phyloP scores from a whole-genome alignment of 371 early-diverging fungal genomes.

The Actinomucor elegans region DNA sequence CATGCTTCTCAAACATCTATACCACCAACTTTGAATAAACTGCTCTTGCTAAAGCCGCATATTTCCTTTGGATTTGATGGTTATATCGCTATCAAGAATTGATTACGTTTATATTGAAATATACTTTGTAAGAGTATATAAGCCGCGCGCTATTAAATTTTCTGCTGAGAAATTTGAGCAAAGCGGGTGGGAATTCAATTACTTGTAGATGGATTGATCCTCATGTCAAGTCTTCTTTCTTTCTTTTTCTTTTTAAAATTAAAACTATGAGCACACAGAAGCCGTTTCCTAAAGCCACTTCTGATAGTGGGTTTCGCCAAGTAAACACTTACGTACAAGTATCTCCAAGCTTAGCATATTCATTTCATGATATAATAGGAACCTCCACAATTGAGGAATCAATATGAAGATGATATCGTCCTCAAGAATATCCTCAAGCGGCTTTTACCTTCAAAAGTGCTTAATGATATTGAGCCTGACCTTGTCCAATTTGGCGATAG shows the following conservation, averaged over 20 bases:
- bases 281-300: slow-evolving; percentile 26
- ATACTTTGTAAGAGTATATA: no score
- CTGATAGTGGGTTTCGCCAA: slow-evolving; percentile 39
- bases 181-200: slow-evolving; percentile 1
- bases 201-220: neutral
- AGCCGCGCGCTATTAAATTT: no score
- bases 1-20: no score
- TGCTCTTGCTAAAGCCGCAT: no score
- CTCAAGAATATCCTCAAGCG: slow-evolving; percentile 52
- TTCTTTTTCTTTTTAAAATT: neutral
- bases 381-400: slow-evolving; percentile 53
- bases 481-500: slow-evolving; percentile 43
- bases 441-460: slow-evolving; percentile 40
- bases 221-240: neutral
- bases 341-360: neutral
- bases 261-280: neutral
- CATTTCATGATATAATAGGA: slow-evolving; percentile 24
- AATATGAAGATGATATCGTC: slow-evolving; percentile 54
- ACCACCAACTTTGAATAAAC: no score
- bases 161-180: no score
- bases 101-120: no score
- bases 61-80: no score
- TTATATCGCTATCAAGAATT: no score
- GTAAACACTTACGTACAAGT: slow-evolving; percentile 4
- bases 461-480: slow-evolving; percentile 49